Base-by-base conservation (phyloP, 208 protist species). In the Trypanosoma caninum region DNA sequence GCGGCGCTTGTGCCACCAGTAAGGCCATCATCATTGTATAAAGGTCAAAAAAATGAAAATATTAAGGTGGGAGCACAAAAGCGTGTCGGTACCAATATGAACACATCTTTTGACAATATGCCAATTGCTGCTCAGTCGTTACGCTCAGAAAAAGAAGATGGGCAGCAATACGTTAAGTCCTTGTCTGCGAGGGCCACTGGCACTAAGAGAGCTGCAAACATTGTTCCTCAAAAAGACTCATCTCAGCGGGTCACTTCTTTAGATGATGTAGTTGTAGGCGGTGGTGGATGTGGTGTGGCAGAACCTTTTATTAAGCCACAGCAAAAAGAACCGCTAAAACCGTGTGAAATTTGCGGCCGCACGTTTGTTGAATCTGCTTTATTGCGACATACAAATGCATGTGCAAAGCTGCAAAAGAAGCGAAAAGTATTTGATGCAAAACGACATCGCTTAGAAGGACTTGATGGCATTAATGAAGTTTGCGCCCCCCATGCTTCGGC, bases 361-460 rank as follows among this genome's bases (percentile, higher is more conserved):
- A 78, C 61, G 52, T 95, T 95, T 69, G 80, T 83, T 25, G 47
- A 65, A 10, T 91, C 86, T 8, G 63, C 90, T 10, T 57, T 93
- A 20, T 1, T 61, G 1, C 69, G 79, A 0, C 89, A 95, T 69
- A 77, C 88, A 67, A 70, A 55, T 20, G 60, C 78, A 8, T 95
- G 89, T 56, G 44, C 44, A 37, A 88, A 84, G 53, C 42, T 81
- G 44, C 73, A 74, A 23, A 88, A 90, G 72, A 76, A 76, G 2
- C 69, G 79, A 0, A 72, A 77, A 38, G 73, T 77, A 18, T 93
- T 96, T 51, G 72, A 96, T 67, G 79, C 82, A 74, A 84, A 76
- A 10, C 73, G 60, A 55, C 70, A 88, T 58, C 78, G 86, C 0
- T 38, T 89, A 54, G 80, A 87, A 2, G 84, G 82, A 2, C 78